A percentile compares a stretch with the other conserved stretches of the same genome.
Conservation (phyloP, 2,329 filamentous ascomycete genomes). For the Arthrobotrys sinensis region DNA sequence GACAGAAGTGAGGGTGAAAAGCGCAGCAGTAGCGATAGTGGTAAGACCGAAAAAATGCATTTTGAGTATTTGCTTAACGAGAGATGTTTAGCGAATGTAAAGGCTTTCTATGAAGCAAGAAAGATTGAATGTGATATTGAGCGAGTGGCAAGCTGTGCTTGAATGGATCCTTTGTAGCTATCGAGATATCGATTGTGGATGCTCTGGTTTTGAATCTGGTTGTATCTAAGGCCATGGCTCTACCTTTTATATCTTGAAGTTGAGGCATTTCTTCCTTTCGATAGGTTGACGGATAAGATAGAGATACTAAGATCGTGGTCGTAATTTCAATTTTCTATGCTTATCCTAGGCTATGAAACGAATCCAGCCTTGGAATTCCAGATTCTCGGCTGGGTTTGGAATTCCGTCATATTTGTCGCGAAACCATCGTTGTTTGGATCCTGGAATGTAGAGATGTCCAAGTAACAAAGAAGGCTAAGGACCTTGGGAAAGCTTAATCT, state of each 20-base stretch:
- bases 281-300: background rate
- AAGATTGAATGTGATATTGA: background rate
- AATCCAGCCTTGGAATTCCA: slow-evolving; percentile 4
- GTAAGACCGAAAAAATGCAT: background rate
- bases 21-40: slow-evolving; percentile 1
- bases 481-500: background rate
- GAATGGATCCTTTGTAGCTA: background rate
- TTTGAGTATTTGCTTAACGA: background rate
- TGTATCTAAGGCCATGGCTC: background rate
- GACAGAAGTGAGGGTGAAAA: background rate
- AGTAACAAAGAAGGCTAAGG: background rate
- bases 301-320: background rate
- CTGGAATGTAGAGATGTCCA: background rate
- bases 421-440: background rate
- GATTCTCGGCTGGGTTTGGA: background rate
- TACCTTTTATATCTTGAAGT: background rate
- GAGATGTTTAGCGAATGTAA: background rate
- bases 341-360: background rate
- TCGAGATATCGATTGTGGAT: background rate
- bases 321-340: background rate
- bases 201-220: background rate
- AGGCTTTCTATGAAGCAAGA: background rate
- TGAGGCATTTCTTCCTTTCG: background rate
- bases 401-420: slow-evolving; percentile 2
- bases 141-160: background rate